Evolutionary conservation across 306 rosid species (phyloP).

Genomic region (Echinosophora koreensis): DNA sequence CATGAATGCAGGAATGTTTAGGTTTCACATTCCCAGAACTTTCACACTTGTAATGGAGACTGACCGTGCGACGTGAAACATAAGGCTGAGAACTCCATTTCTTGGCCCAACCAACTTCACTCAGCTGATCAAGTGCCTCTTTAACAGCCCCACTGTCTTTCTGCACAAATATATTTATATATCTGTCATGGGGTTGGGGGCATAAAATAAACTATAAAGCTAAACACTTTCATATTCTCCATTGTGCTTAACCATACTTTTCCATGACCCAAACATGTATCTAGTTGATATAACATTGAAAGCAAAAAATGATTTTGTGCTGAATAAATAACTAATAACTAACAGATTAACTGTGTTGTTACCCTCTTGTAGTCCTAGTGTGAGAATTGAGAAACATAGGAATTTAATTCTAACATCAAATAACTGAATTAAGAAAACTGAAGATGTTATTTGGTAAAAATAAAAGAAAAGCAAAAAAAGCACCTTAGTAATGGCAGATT

Average conservation of each 20-base stretch:
- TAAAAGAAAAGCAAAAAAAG: background rate
- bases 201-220: background rate
- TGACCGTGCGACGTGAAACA: constrained; percentile 95
- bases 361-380: background rate
- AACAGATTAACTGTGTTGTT: background rate
- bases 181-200: background rate
- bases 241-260: too few species aligned
- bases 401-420: background rate
- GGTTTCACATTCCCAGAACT: constrained; percentile 57
- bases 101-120: constrained; percentile 90
- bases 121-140: constrained; percentile 83
- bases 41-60: constrained; percentile 67
- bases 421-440: background rate
- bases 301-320: too few species aligned
- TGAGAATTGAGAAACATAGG: constrained; percentile 1
- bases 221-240: background rate
- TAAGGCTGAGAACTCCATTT: constrained; percentile 98
- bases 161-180: constrained; percentile 52
- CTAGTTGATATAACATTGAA: background rate
- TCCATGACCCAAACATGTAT: background rate
- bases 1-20: constrained; percentile 54
- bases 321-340: background rate
- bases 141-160: constrained; percentile 84
- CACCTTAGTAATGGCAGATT: constrained; percentile 85
- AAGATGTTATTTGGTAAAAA: too few species aligned